These are phyloP conservation scores for Alternaria viburni DNA, from an alignment of 2,329 filamentous ascomycete genomes.

Conservation along the genomic window DNA sequence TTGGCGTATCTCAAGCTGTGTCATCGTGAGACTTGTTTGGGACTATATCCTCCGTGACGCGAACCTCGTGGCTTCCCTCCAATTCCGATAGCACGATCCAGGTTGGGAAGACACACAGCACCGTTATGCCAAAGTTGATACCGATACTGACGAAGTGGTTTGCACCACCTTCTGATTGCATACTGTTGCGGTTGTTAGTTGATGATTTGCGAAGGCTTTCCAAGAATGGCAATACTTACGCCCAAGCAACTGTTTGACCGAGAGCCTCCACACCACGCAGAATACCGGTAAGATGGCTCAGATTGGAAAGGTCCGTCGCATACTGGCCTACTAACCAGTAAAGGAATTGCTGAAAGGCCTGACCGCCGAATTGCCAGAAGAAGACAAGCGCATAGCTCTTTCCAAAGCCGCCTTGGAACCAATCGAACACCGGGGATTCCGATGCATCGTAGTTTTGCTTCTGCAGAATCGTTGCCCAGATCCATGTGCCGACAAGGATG, in stretches of 20 bases:
- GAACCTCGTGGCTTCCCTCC: slow-evolving; percentile 39
- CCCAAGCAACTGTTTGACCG: slow-evolving; percentile 46
- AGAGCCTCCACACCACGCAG: slow-evolving; percentile 43
- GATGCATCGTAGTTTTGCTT: slow-evolving; percentile 40
- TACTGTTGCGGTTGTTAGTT: slow-evolving; percentile 24
- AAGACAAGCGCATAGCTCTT: slow-evolving; percentile 43
- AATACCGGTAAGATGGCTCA: slow-evolving; percentile 46
- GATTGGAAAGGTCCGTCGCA: slow-evolving; percentile 38
- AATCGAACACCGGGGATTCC: slow-evolving; percentile 38
- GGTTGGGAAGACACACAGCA: slow-evolving; percentile 40
- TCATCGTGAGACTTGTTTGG: background rate
- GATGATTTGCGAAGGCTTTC: background rate
- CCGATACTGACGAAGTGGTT: slow-evolving; percentile 48
- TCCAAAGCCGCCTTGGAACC: slow-evolving; percentile 44
- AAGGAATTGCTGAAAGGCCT: slow-evolving; percentile 47
- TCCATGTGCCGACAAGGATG: slow-evolving; percentile 43
- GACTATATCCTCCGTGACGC: slow-evolving; percentile 23
- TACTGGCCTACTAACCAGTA: slow-evolving; percentile 49
- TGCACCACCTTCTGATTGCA: slow-evolving; percentile 45
- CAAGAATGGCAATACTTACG: slow-evolving; percentile 24
- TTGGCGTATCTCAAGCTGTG: background rate
- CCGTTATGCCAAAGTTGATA: slow-evolving; percentile 43
- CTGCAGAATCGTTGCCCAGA: slow-evolving; percentile 44
- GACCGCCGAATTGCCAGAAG: slow-evolving; percentile 47
- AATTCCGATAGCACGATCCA: slow-evolving; percentile 44